Base-by-base conservation (phyloP, 2,329 filamentous ascomycete species). In the Tolypocladium sp. region DNA sequence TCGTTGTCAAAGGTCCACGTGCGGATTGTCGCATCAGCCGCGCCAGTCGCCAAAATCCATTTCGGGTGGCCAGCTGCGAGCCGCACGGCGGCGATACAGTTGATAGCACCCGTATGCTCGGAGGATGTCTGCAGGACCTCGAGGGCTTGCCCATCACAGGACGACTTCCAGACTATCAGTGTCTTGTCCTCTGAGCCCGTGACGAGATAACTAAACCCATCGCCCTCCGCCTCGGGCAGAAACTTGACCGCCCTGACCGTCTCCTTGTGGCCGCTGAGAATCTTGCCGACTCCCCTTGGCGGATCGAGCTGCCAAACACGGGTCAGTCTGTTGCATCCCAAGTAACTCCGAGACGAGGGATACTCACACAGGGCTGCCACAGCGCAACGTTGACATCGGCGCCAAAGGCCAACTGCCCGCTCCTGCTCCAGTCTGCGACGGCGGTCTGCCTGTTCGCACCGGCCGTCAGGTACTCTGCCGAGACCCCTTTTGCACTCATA, bases 361-460 rank as follows among this genome's bases (percentile, higher is more conserved):
- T 60, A 76, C 86, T 74, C 79, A 92, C 90, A 70, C 81, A 74
- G 59, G 92, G 92, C 70, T 86, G 80, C 94, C 94, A 99, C 46
- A 97, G 71, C 51, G 92, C 93, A 66, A 99, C 82, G 74, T 94
- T 94, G 66, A 87, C 86, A 73, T 95, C 91, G 10, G 92, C 88
- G 38, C 94, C 94, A 76, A 91, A 99, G 37, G 92, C 94, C 58
- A 99, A 79, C 52, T 92, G 71, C 12, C 89, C 90, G 63, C 81
- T 76, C 25, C 75, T 70, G 69, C 89, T 86, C 94, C 94, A 99
- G 76, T 97, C 93, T 35, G 93, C 92, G 35, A 91, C 90, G 20
- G 88, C 87, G 22, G 93, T 89, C 68, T 97, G 91, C 67, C 93
- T 83, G 73, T 97, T 99, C 54, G 91, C 93, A 61, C 94, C 94